A percentile compares a stretch with the other conserved stretches of the same genome.
These are phyloP conservation scores for Globisporangium alternatum DNA, from an alignment of 352 stramenopile genomes.

Conservation along the genomic window DNA sequence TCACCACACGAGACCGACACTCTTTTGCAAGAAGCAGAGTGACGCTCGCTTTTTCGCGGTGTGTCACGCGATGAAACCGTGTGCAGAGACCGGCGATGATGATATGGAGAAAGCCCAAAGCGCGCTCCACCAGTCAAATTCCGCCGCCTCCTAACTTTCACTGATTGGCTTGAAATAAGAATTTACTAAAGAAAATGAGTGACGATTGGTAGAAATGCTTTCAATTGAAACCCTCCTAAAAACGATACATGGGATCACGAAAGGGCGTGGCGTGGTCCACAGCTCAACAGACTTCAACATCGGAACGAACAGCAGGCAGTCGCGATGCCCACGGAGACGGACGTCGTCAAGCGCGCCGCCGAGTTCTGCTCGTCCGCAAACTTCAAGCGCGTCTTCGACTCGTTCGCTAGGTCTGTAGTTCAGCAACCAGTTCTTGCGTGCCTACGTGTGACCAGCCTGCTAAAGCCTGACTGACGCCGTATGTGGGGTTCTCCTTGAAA, in stretches of 20 bases:
- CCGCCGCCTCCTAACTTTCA: not conserved
- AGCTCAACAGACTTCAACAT: constrained; percentile 2
- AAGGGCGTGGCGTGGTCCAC: not conserved
- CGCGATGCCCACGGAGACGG: constrained; percentile 9
- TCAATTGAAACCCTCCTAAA: not conserved
- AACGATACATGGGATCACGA: not conserved
- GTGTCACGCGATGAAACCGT: not conserved
- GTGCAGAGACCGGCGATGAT: not conserved
- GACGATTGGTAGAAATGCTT: not conserved
- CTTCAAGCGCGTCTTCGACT: constrained; percentile 68
- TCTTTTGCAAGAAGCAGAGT: not conserved
- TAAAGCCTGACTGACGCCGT: not conserved
- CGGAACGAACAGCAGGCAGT: not conserved
- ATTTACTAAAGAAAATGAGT: too few relatives aligned
- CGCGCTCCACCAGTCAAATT: constrained; percentile 6
- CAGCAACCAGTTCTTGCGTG: not conserved
- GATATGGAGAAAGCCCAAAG: not conserved
- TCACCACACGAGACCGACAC: not conserved
- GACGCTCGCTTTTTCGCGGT: not conserved
- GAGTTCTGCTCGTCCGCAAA: constrained; percentile 65
- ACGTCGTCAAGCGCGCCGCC: constrained; percentile 56
- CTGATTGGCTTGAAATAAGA: not conserved
- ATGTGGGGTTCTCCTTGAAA: not conserved
- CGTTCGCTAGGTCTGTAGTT: constrained; percentile 48
- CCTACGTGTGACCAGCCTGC: not conserved